Base-by-base conservation (phyloP, 176 grass and related monocot species). In the Canna indica region DNA sequence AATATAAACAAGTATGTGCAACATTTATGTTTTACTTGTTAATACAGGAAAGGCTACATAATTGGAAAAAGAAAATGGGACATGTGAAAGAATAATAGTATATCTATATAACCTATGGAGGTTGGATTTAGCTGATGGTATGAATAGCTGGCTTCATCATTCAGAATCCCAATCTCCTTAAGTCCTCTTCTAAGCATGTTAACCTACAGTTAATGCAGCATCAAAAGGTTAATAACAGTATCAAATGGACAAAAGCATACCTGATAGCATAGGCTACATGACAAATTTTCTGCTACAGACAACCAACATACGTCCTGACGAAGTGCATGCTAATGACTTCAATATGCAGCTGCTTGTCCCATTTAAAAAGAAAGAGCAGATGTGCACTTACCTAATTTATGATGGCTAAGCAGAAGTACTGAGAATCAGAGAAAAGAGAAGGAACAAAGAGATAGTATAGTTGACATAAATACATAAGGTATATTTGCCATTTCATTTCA, bases 51-150 rank as follows among this genome's bases (percentile, higher is more conserved):
- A 35, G 33, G 64, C 50, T 60, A 78, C 34, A 56, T 18, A n/a
- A 4, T 20, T 29, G 16, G 24, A 27, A 45, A 80, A 73, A 71
- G 74, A 47, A 59, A 84, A 46, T 63, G 22, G 32, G 69, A 39
- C 15, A 36, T 22, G 53, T 36, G 35, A 9, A 36, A 54, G 60
- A 42, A 59, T 13, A 13, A 38, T 60, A 24, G 38, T 22, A 27
- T 4, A 53, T 30, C 8, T 17, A 13, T 31, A 39, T 70, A 47
- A 97, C 89, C 89, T 84, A 99, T 93, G 29, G 94, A 80, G 36
- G 94, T 99, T 81, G 94, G 94, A 81, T 99, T 99, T 61, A 99
- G 59, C 61, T 99, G 81, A 77, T 90, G 77, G 75, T 99, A 93
- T 8, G 79, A 83, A 48, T 76, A 31, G 50, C 82, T 79, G 65